Evolutionary conservation across 2,329 filamentous ascomycete species (phyloP).

Genomic region (Aurifilum marmelostoma): DNA sequence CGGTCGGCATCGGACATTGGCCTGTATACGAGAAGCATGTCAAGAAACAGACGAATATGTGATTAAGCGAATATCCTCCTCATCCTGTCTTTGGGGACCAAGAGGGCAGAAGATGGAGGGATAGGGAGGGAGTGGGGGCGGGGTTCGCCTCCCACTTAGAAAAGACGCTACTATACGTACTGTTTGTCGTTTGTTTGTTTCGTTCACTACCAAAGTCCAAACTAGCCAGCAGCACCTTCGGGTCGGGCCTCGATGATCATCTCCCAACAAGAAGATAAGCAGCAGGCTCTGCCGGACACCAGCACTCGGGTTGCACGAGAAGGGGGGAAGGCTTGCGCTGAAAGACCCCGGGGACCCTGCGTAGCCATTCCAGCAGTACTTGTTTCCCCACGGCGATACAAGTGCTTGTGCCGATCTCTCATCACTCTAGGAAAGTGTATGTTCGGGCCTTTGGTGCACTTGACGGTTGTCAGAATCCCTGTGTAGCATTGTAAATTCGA

Average conservation of each 20-base stretch:
- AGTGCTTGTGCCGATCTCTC: slow-evolving; percentile 14
- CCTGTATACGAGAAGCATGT: background rate
- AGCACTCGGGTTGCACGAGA: background rate
- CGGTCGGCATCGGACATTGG: slow-evolving; percentile 19
- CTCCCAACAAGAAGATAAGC: too few relatives aligned
- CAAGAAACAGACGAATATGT: background rate
- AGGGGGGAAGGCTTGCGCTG: background rate
- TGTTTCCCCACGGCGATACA: slow-evolving; percentile 1
- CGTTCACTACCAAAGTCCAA: background rate
- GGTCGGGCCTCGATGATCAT: background rate
- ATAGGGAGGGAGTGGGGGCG: too few relatives aligned
- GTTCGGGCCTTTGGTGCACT: background rate
- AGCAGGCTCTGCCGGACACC: background rate
- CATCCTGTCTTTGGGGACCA: background rate
- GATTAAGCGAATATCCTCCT: background rate
- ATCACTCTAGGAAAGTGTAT: background rate
- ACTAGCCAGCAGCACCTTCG: background rate
- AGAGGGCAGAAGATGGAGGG: too few relatives aligned
- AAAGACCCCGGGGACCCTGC: slow-evolving; percentile 1
- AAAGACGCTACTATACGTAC: background rate
- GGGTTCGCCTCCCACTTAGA: background rate
- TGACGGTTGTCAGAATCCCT: background rate
- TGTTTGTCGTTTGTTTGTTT: too few relatives aligned
- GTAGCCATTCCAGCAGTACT: slow-evolving; percentile 1
- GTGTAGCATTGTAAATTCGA: background rate